Conservation (phyloP, 2,329 filamentous ascomycete genomes). For the Cercospora brassicicola region DNA sequence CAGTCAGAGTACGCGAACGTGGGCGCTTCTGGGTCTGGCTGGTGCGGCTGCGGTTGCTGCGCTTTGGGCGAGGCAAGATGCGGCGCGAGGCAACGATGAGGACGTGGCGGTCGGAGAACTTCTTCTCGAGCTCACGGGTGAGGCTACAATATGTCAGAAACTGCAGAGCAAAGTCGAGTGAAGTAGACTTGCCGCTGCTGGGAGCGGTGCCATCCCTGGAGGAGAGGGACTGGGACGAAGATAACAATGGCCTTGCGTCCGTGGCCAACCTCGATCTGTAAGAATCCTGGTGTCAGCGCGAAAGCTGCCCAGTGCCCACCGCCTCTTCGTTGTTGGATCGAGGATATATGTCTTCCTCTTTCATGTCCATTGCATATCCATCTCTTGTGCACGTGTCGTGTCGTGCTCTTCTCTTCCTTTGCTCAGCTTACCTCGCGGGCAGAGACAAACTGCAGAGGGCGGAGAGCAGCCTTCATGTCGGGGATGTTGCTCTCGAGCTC, state of each 20-base stretch:
- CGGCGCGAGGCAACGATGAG: slow-evolving; percentile 98
- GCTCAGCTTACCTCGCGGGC: slow-evolving; percentile 90
- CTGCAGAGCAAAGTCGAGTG: neutral
- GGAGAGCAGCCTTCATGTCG: slow-evolving; percentile 93
- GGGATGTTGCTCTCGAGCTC: slow-evolving; percentile 99
- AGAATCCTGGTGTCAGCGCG: slow-evolving; percentile 58
- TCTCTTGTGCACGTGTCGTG: slow-evolving; percentile 8
- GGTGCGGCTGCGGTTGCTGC: slow-evolving; percentile 93
- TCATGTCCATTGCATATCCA: slow-evolving; percentile 14
- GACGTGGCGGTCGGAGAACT: slow-evolving; percentile 99
- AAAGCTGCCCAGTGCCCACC: slow-evolving; percentile 57
- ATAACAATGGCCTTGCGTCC: slow-evolving; percentile 99
- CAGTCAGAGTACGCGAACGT: slow-evolving; percentile 94
- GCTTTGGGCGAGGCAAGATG: slow-evolving; percentile 98
- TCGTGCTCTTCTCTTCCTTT: neutral
- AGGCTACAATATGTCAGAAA: slow-evolving; percentile 59
- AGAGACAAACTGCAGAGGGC: slow-evolving; percentile 97
- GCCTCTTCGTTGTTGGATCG: slow-evolving; percentile 48
- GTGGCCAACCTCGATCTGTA: slow-evolving; percentile 98
- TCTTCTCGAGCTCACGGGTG: slow-evolving; percentile 99
- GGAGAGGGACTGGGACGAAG: slow-evolving; percentile 99
- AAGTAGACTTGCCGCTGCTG: slow-evolving; percentile 88
- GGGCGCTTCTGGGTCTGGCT: slow-evolving; percentile 98
- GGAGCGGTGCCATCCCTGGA: slow-evolving; percentile 97
- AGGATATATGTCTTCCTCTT: slow-evolving; percentile 16